phyloP scores from a whole-genome alignment of 805 yeast genomes.

The Myxozyma lipomycoides region DNA sequence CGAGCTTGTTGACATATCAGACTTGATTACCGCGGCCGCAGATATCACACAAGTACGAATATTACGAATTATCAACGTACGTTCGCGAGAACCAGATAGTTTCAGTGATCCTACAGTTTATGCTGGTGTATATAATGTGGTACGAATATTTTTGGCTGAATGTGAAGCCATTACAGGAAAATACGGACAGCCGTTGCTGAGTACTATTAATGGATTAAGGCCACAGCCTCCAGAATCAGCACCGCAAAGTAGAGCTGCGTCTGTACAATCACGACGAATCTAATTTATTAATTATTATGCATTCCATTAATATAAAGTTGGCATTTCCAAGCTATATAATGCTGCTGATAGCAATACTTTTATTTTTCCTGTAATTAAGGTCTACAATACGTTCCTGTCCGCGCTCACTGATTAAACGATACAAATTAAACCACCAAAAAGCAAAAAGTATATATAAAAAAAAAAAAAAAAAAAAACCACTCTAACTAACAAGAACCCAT shows the following conservation, averaged over 20 bases:
- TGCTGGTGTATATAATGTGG: conserved; percentile 59
- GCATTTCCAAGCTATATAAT: too few relatives aligned
- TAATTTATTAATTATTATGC: too few relatives aligned
- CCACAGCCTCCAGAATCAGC: not conserved
- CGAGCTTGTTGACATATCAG: conserved; percentile 40
- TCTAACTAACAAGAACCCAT: conserved; percentile 2
- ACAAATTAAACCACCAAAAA: not conserved
- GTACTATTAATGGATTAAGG: conserved; percentile 43
- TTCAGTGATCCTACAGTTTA: conserved; percentile 57
- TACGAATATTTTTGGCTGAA: conserved; percentile 68
- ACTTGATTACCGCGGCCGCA: conserved; percentile 45
- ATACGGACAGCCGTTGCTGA: conserved; percentile 57
- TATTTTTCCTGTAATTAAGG: too few relatives aligned
- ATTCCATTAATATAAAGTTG: too few relatives aligned
- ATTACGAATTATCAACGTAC: conserved; percentile 69
- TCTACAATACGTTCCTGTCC: too few relatives aligned
- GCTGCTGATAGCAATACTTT: too few relatives aligned
- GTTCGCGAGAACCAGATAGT: conserved; percentile 62
- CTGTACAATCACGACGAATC: not conserved
- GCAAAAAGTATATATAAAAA: not conserved
- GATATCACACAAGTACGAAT: conserved; percentile 70
- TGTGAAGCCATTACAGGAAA: conserved; percentile 80
- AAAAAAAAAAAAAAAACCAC: not conserved
- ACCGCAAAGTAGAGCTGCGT: not conserved
- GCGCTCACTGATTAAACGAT: too few relatives aligned